A percentile compares a stretch with the other conserved stretches of the same genome.
Evolutionary conservation across 148 eudicot genomes (phyloP).

Genomic region (Euryodendron excelsum): DNA sequence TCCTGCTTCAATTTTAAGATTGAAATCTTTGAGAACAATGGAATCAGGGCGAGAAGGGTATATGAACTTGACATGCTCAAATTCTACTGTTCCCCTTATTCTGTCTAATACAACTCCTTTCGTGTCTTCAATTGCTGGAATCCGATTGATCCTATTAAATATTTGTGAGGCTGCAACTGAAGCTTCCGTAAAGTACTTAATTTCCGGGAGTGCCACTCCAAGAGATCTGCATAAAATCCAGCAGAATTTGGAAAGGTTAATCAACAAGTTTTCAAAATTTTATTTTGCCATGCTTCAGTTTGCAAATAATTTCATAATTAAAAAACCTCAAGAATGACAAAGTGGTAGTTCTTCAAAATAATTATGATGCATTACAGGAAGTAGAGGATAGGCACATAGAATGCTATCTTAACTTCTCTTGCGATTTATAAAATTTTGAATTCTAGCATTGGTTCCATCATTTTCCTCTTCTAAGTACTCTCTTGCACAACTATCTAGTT

Average conservation of each 20-base stretch:
- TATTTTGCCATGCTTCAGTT: too few relatives aligned
- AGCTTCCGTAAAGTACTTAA: slow-evolving; percentile 86
- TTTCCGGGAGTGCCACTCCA: slow-evolving; percentile 84
- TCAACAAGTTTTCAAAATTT: too few relatives aligned
- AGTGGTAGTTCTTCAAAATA: too few relatives aligned
- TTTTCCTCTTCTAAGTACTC: too few relatives aligned
- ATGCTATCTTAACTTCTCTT: too few relatives aligned
- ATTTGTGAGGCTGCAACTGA: slow-evolving; percentile 81
- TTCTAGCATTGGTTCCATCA: too few relatives aligned
- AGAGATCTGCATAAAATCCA: slow-evolving; percentile 56
- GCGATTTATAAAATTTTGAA: neutral
- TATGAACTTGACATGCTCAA: slow-evolving; percentile 50
- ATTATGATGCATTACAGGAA: too few relatives aligned
- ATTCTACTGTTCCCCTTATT: slow-evolving; percentile 64
- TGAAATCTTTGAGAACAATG: slow-evolving; percentile 60
- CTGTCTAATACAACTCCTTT: slow-evolving; percentile 45
- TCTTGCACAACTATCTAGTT: too few relatives aligned
- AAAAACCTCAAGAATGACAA: too few relatives aligned
- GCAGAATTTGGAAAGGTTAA: neutral
- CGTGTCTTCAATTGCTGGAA: slow-evolving; percentile 52
- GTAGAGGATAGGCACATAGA: too few relatives aligned
- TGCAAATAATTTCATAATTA: too few relatives aligned
- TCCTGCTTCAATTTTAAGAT: slow-evolving; percentile 65
- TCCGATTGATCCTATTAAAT: slow-evolving; percentile 59
- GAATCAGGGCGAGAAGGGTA: slow-evolving; percentile 84